These are phyloP conservation scores for Yamadazyma kanchanaburiensis DNA, from an alignment of 1,139 yeast species.

Conservation along the genomic window DNA sequence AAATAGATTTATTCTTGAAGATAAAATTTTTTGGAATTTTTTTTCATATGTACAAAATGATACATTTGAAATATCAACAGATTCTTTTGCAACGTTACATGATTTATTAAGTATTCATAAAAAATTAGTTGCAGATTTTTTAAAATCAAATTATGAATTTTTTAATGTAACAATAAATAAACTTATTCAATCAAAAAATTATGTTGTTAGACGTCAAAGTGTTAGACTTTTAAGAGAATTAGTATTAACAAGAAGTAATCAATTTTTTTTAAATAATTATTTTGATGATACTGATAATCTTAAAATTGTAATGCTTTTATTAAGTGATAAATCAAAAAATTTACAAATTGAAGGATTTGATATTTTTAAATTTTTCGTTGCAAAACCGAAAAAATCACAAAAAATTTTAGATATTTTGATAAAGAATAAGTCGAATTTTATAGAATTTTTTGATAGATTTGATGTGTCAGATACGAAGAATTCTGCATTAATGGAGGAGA, in stretches of 20 bases:
- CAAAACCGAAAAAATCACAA: constrained; percentile 87
- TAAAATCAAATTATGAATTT: constrained; percentile 48
- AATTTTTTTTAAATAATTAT: constrained; percentile 68
- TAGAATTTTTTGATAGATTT: constrained; percentile 66
- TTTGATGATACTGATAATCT: constrained; percentile 79
- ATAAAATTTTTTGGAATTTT: constrained; percentile 71
- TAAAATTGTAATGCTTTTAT: constrained; percentile 78
- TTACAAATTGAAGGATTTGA: constrained; percentile 90
- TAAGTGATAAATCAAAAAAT: constrained; percentile 87
- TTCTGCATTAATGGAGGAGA: constrained; percentile 70
- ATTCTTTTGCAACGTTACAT: constrained; percentile 73
- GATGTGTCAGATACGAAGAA: constrained; percentile 65
- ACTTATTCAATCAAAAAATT: constrained; percentile 71
- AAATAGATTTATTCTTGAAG: constrained; percentile 52
- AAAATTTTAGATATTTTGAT: constrained; percentile 75
- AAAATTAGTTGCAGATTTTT: constrained; percentile 65
- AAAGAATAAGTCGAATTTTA: constrained; percentile 75
- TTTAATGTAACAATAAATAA: constrained; percentile 65
- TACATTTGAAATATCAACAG: constrained; percentile 87
- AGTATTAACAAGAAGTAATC: constrained; percentile 73
- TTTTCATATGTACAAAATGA: constrained; percentile 74
- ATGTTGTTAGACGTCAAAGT: constrained; percentile 90
- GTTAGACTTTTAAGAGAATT: constrained; percentile 73
- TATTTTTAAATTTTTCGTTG: constrained; percentile 88
- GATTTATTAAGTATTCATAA: constrained; percentile 71